A percentile compares a stretch with the other conserved stretches of the same genome.
Evolutionary conservation across 345 rosid species (phyloP).

Genomic region (Eucalyptus coolabah): DNA sequence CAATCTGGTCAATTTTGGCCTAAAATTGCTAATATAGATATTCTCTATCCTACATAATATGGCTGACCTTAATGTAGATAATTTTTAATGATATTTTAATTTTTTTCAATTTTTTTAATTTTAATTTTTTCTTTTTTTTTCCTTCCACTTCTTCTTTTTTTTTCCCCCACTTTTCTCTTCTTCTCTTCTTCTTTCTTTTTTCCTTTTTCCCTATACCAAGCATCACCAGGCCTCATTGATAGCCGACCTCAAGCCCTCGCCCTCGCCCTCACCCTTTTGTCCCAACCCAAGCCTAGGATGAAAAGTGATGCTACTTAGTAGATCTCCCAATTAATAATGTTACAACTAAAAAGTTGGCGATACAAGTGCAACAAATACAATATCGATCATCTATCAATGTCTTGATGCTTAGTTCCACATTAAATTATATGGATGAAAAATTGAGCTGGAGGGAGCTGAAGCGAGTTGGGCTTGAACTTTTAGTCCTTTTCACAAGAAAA

Average conservation of each 20-base stretch:
- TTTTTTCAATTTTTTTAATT: no score
- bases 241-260: no score
- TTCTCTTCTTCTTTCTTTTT: no score
- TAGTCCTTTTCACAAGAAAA: background rate
- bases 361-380: background rate
- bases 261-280: no score
- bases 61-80: fast-evolving
- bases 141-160: no score
- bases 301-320: background rate
- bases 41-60: no score
- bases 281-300: background rate
- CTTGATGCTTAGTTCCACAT: background rate
- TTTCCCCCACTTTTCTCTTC: no score
- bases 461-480: background rate
- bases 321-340: background rate
- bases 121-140: no score
- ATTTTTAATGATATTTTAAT: no score
- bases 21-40: no score
- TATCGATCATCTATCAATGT: background rate
- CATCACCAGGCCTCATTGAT: fast-evolving
- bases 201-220: no score
- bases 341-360: background rate
- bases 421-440: background rate
- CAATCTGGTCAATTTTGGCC: fast-evolving
- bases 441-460: background rate